phyloP scores from a whole-genome alignment of 2,329 filamentous ascomycete species.

The Fusarium sp. region DNA sequence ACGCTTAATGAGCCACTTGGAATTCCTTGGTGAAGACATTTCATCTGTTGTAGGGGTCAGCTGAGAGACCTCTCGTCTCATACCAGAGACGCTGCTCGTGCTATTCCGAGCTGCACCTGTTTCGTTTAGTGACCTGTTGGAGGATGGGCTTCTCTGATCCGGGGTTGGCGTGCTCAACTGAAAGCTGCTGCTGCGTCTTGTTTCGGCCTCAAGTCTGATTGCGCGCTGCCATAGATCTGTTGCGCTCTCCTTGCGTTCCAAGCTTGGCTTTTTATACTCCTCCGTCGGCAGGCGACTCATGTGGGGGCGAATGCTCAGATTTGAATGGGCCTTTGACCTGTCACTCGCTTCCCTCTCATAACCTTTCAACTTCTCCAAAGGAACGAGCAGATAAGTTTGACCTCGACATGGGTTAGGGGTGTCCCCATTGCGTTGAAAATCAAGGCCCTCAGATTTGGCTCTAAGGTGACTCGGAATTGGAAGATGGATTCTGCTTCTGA shows the following conservation, averaged over 20 bases:
- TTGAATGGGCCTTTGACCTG: conserved; percentile 27
- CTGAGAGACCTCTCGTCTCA: conserved; percentile 12
- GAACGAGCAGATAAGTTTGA: neutral
- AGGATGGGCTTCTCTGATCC: neutral
- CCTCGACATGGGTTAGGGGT: neutral
- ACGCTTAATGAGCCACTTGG: conserved; percentile 34
- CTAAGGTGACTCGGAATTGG: conserved; percentile 48
- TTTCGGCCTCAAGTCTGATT: conserved; percentile 40
- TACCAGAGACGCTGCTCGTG: neutral
- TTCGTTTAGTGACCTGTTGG: conserved; percentile 4
- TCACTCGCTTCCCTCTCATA: conserved; percentile 1
- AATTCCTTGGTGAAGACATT: conserved; percentile 6
- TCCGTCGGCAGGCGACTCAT: conserved; percentile 15
- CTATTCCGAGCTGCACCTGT: neutral
- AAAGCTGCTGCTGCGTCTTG: conserved; percentile 25
- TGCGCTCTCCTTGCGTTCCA: conserved; percentile 35
- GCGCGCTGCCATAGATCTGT: conserved; percentile 45
- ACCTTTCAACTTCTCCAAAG: neutral
- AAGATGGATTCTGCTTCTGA: conserved; percentile 52
- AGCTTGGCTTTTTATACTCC: conserved; percentile 13
- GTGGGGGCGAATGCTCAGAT: conserved; percentile 31
- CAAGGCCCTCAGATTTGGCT: conserved; percentile 17
- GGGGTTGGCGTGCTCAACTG: neutral
- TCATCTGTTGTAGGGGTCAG: conserved; percentile 29
- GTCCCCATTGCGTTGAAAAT: neutral